phyloP scores from a whole-genome alignment of 176 grass and related monocot genomes.

The Oryza coarctata region DNA sequence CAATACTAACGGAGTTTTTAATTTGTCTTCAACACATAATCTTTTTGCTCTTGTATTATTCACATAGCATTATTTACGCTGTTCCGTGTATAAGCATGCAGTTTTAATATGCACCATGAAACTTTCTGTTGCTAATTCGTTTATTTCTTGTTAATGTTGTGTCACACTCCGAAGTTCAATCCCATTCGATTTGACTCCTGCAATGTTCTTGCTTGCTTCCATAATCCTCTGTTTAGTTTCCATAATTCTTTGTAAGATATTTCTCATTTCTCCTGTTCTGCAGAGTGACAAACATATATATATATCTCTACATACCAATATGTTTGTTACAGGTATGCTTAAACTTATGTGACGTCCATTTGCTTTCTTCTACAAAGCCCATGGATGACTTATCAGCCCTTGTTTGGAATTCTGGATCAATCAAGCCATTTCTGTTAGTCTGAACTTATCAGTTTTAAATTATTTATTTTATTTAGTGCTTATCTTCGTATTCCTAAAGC shows the following conservation, averaged over 20 bases:
- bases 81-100: conserved; percentile 3
- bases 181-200: not conserved
- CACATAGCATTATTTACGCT: not conserved
- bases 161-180: not conserved
- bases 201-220: not conserved
- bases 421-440: not conserved
- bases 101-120: conserved; percentile 1
- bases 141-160: not conserved
- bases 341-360: conserved; percentile 6
- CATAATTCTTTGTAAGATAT: not conserved
- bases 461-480: not conserved
- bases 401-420: not conserved
- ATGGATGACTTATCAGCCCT: not conserved
- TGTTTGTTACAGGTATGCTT: not conserved
- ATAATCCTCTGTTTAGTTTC: not conserved
- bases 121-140: not conserved
- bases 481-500: not conserved
- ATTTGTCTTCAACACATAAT: not conserved
- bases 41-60: not conserved
- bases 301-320: not conserved
- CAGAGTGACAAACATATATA: not conserved
- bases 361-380: not conserved
- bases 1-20: no score
- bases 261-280: not conserved
- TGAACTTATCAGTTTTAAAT: conserved; percentile 17